These are phyloP conservation scores for Prunus salicina DNA, from an alignment of 306 rosid genomes.

Conservation along the genomic window DNA sequence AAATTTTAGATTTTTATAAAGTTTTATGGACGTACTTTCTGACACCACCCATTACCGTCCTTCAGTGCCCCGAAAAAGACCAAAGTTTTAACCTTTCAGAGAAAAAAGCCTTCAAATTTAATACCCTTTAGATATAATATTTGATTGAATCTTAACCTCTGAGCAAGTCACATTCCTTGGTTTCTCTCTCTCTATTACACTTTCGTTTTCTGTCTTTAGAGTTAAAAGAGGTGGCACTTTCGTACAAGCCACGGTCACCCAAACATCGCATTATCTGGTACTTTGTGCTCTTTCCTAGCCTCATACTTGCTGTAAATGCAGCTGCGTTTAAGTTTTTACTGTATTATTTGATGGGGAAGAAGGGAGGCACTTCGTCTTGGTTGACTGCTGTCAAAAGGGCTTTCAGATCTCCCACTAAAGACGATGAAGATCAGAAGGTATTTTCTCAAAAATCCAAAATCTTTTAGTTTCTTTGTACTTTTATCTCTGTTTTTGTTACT, in stretches of 20 bases:
- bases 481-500: not conserved
- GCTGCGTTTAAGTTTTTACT: conserved; percentile 49
- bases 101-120: not conserved
- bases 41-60: conserved; percentile 45
- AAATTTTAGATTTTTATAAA: not conserved
- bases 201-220: conserved; percentile 12
- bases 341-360: conserved; percentile 79
- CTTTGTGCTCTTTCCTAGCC: conserved; percentile 12
- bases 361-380: conserved; percentile 75
- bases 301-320: conserved; percentile 49
- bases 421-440: conserved; percentile 82
- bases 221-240: conserved; percentile 23
- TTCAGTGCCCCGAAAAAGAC: conserved; percentile 31
- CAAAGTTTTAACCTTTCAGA: not conserved
- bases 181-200: conserved; percentile 4
- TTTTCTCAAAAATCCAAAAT: not conserved
- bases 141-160: conserved; percentile 20
- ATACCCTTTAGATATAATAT: not conserved
- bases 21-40: conserved; percentile 19
- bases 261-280: conserved; percentile 30
- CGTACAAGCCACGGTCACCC: conserved; percentile 21
- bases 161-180: conserved; percentile 19
- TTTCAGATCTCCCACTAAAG: conserved; percentile 97
- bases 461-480: not conserved
- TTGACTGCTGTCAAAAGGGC: conserved; percentile 97